Evolutionary conservation across 805 yeast genomes (phyloP).

Genomic region (Hagleromyces aurorensis): DNA sequence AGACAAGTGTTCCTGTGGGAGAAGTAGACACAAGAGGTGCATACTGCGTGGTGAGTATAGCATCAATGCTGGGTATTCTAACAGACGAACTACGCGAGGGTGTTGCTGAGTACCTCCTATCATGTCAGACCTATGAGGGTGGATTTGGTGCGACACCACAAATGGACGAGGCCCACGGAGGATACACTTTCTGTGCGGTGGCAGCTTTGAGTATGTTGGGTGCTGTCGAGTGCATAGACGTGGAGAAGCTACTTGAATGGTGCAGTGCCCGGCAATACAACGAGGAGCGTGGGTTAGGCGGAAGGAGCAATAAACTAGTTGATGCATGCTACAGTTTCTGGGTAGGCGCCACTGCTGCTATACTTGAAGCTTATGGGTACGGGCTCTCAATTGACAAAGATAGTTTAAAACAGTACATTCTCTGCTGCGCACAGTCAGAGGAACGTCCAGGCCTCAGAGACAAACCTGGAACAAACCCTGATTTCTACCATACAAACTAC

Average conservation of each 20-base stretch:
- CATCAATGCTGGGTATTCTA: slow-evolving; percentile 53
- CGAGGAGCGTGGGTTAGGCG: slow-evolving; percentile 82
- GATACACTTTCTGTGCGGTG: slow-evolving; percentile 86
- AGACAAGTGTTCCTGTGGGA: slow-evolving; percentile 40
- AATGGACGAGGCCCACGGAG: slow-evolving; percentile 91
- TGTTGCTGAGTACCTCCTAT: slow-evolving; percentile 49
- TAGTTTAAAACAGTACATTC: slow-evolving; percentile 55
- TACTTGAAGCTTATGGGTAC: slow-evolving; percentile 31
- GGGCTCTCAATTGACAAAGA: slow-evolving; percentile 40
- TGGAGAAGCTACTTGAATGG: slow-evolving; percentile 58
- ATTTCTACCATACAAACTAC: slow-evolving; percentile 88
- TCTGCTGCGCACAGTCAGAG: slow-evolving; percentile 64
- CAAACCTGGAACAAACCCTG: slow-evolving; percentile 76
- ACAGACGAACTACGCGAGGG: slow-evolving; percentile 51
- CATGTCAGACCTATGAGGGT: slow-evolving; percentile 90
- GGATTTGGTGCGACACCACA: slow-evolving; percentile 81
- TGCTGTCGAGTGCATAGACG: slow-evolving; percentile 36
- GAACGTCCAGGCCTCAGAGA: slow-evolving; percentile 72
- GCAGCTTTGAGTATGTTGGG: slow-evolving; percentile 49
- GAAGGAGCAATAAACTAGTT: slow-evolving; percentile 86
- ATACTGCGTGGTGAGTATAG: slow-evolving; percentile 76
- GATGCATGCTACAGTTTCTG: slow-evolving; percentile 96
- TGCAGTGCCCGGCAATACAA: slow-evolving; percentile 55
- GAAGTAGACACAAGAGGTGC: slow-evolving; percentile 82
- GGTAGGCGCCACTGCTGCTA: slow-evolving; percentile 78